Evolutionary conservation across 2,329 filamentous ascomycete species (phyloP), one percentile per base, ranked within the genome.

Genomic region (Monilinia fructigena): DNA sequence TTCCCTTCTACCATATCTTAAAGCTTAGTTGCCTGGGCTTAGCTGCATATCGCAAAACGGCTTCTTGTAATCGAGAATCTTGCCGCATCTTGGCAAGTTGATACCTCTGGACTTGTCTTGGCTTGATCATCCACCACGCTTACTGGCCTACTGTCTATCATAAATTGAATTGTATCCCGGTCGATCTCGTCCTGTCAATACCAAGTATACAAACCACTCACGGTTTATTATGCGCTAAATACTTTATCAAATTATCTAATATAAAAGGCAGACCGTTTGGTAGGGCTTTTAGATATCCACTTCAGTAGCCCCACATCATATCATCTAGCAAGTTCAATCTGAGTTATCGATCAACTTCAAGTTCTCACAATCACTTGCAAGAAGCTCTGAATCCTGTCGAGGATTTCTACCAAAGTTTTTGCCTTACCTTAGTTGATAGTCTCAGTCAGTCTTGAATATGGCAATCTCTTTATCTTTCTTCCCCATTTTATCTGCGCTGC

Each of bases 401-500:
- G 11, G 11, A 48, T 50, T 26, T 3, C 28, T 7, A 38, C 28
- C 28, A 55, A 14, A 55, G 16, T 42, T 20, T 14, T 31, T 31
- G 8, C 5, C 6, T 26, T 18, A 26, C 11, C 4, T 28, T 16
- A 16, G n/a, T 35, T 20, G 28, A 50, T 11, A 64, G 0, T 38
- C n/a, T 53, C 47, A 4, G 16, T 23, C 38, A n/a, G 23, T 6
- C 4, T 52, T 59, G 54, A 71, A 66, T 47, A 83, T 83, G 81
- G 78, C 79, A 28, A 71, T 79, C 54, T 82, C 80, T 35, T 66
- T 82, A 60, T 80, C 78, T 1, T 79, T 74, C 67, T 78, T 81
- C 69, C 74, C 81, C 56, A 70, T 79, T 67, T 69, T 77, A 71
- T 70, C 73, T 45, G 63, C 68, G 63, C 71, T 75, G 68, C 67